These are phyloP conservation scores for Capronia epimyces DNA, from an alignment of 2,329 filamentous ascomycete species.

Conservation along the genomic window DNA sequence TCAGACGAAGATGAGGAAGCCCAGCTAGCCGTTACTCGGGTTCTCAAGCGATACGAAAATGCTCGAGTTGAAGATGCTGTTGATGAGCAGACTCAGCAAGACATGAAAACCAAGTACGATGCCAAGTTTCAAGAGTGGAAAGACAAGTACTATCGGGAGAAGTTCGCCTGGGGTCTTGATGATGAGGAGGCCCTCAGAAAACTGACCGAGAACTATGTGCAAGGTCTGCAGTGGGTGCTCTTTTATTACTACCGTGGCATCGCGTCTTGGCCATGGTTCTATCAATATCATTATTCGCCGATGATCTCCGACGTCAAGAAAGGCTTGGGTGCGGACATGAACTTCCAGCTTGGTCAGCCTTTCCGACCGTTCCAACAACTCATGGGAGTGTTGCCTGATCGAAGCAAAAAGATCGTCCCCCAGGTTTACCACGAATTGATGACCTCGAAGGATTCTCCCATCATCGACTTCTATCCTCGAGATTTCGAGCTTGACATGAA, in stretches of 20 bases:
- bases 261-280: constrained; percentile 98
- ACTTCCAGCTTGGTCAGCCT: constrained; percentile 90
- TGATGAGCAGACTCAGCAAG: constrained; percentile 69
- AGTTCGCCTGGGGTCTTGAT: constrained; percentile 82
- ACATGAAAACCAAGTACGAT: constrained; percentile 80
- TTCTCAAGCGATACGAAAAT: constrained; percentile 86
- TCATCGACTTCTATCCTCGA: constrained; percentile 94
- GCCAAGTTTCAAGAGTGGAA: constrained; percentile 90
- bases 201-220: constrained; percentile 91
- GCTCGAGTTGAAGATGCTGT: constrained; percentile 77
- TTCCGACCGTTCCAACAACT: constrained; percentile 94
- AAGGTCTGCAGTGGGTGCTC: constrained; percentile 95
- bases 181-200: constrained; percentile 74
- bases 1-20: constrained; percentile 79
- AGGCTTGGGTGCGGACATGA: constrained; percentile 77
- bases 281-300: constrained; percentile 91
- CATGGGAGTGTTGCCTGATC: constrained; percentile 95
- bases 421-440: constrained; percentile 82
- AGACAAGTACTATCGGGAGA: constrained; percentile 82
- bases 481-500: constrained; percentile 99
- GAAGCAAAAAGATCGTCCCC: constrained; percentile 95
- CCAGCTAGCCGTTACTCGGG: constrained; percentile 72
- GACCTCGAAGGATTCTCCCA: constrained; percentile 83
- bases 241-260: constrained; percentile 98
- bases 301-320: constrained; percentile 94